Percentiles rank a stretch among this genome's conserved stretches.
Evolutionary conservation across 1,284 basidiomycete species (phyloP).

Genomic region (Leccinum cinnamomeum): DNA sequence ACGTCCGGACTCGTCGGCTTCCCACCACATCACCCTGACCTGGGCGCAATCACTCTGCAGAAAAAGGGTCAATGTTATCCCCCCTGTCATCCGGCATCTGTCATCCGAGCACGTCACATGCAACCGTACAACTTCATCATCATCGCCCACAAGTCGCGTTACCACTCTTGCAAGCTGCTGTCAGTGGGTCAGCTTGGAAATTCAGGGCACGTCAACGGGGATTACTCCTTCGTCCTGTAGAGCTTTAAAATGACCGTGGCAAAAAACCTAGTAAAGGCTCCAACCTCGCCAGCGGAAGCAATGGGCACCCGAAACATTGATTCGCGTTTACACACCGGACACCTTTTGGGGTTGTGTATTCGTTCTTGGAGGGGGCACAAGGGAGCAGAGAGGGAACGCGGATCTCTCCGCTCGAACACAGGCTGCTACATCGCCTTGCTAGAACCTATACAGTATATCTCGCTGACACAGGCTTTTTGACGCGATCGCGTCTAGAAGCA

Average conservation of each 20-base stretch:
- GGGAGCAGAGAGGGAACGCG: not conserved
- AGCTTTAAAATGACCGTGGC: constrained; percentile 20
- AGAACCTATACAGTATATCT: constrained; percentile 6
- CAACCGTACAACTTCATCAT: not conserved
- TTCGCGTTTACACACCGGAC: not conserved
- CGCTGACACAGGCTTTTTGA: constrained; percentile 3
- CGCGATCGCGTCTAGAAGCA: constrained; percentile 13
- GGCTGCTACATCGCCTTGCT: not conserved
- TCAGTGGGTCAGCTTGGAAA: constrained; percentile 20
- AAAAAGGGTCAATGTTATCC: constrained; percentile 13
- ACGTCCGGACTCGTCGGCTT: constrained; percentile 23
- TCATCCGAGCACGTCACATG: constrained; percentile 13
- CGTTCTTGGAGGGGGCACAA: not conserved
- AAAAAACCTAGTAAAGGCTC: constrained; percentile 9
- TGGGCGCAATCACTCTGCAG: constrained; percentile 22
- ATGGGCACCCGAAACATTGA: constrained; percentile 3
- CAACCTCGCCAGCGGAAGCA: not conserved
- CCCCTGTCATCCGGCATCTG: constrained; percentile 11
- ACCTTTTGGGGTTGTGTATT: constrained; percentile 8
- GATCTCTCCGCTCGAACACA: constrained; percentile 8
- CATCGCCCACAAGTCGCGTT: constrained; percentile 16
- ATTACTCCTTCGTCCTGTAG: constrained; percentile 28
- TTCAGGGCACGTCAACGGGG: constrained; percentile 34
- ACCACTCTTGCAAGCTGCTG: constrained; percentile 14
- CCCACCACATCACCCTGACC: constrained; percentile 15